These are phyloP conservation scores for Drechslerella dactyloides DNA, from an alignment of 2,329 filamentous ascomycete species.

Conservation along the genomic window DNA sequence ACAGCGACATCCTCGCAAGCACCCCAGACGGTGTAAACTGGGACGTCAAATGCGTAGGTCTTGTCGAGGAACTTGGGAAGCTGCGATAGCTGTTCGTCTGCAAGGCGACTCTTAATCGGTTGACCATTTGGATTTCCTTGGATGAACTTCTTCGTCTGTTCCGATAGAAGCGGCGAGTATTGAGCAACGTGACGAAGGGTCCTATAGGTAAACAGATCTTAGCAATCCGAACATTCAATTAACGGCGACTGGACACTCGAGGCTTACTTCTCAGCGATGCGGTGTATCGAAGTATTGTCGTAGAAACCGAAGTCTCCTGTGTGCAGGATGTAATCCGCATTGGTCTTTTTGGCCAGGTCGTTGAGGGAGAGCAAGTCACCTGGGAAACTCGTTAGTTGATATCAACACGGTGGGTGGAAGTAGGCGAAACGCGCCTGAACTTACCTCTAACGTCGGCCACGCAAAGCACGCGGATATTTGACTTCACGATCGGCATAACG, in stretches of 20 bases:
- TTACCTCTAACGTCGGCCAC: conserved; percentile 75
- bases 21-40: conserved; percentile 98
- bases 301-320: conserved; percentile 99
- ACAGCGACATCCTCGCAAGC: conserved; percentile 98
- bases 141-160: conserved; percentile 73
- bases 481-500: conserved; percentile 36
- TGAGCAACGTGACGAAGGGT: conserved; percentile 98
- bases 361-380: conserved; percentile 95
- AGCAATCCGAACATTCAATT: background rate
- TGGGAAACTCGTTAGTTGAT: conserved; percentile 59
- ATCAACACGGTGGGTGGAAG: conserved; percentile 18
- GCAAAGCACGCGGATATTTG: conserved; percentile 70
- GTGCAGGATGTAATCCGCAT: conserved; percentile 96
- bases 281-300: conserved; percentile 90
- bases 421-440: conserved; percentile 51
- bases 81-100: conserved; percentile 78
- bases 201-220: conserved; percentile 61
- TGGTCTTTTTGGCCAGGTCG: conserved; percentile 91
- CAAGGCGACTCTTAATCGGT: conserved; percentile 66
- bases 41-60: conserved; percentile 88
- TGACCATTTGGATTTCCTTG: conserved; percentile 60
- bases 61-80: conserved; percentile 86
- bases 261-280: conserved; percentile 95
- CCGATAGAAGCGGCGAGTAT: conserved; percentile 91
- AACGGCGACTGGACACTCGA: conserved; percentile 47